phyloP scores from a whole-genome alignment of 257 asterid genomes.

The Fraxinus quadrangulata region DNA sequence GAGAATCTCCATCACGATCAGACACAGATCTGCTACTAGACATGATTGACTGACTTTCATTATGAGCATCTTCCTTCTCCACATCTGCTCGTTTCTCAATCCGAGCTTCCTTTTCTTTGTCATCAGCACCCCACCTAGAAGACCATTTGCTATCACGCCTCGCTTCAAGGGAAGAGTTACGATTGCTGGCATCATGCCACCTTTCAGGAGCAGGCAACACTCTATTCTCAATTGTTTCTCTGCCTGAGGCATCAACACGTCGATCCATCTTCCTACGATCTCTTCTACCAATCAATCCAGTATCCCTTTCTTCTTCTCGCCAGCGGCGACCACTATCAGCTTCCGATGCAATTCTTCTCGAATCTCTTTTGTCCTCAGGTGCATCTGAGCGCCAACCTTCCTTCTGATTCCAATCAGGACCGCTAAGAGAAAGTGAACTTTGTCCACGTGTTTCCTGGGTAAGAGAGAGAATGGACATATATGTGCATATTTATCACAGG shows the following conservation, averaged over 20 bases:
- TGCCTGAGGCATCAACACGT: slow-evolving; percentile 67
- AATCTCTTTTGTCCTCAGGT: slow-evolving; percentile 77
- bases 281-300: slow-evolving; percentile 89
- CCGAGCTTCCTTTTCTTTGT: slow-evolving; percentile 85
- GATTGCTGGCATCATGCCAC: slow-evolving; percentile 74
- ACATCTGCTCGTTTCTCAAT: slow-evolving; percentile 63
- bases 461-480: not conserved
- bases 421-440: slow-evolving; percentile 85
- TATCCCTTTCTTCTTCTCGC: slow-evolving; percentile 99
- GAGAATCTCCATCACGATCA: slow-evolving; percentile 86
- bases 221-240: slow-evolving; percentile 71
- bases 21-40: slow-evolving; percentile 54
- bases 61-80: slow-evolving; percentile 76
- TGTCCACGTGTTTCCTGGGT: slow-evolving; percentile 80
- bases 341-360: slow-evolving; percentile 68
- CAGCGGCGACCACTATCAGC: slow-evolving; percentile 87
- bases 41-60: slow-evolving; percentile 59
- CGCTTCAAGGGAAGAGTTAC: slow-evolving; percentile 67
- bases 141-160: slow-evolving; percentile 96
- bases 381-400: slow-evolving; percentile 79
- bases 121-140: slow-evolving; percentile 96
- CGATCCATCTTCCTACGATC: slow-evolving; percentile 91
- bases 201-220: slow-evolving; percentile 64
- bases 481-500: not conserved
- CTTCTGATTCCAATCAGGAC: slow-evolving; percentile 75